Evolutionary conservation across 768 basidiomycete species (phyloP).

Genomic region (Agaricus blazei): DNA sequence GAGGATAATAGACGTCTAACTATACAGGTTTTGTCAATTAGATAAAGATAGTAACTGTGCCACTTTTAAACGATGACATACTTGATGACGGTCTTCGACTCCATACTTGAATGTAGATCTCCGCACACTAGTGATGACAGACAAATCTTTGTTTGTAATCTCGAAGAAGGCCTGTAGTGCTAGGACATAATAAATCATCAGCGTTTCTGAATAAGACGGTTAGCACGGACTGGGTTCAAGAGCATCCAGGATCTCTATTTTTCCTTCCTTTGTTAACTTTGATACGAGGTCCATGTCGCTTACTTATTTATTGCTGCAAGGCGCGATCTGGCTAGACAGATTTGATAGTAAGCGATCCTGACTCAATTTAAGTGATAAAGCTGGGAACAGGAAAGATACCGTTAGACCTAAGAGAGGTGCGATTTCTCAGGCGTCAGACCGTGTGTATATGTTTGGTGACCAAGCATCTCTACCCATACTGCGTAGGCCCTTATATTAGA

Average conservation of each 20-base stretch:
- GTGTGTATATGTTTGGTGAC: no score
- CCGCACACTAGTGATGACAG: not conserved
- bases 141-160: not conserved
- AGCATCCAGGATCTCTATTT: not conserved
- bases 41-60: no score
- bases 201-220: not conserved
- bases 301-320: no score
- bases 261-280: not conserved
- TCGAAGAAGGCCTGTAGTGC: not conserved
- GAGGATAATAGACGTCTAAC: slow-evolving; percentile 67
- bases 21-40: slow-evolving; percentile 15
- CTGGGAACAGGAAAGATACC: no score
- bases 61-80: slow-evolving; percentile 15
- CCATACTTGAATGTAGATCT: slow-evolving; percentile 55
- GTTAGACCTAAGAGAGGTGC: no score
- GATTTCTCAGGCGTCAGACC: no score
- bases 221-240: slow-evolving; percentile 3
- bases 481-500: no score
- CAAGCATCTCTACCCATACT: no score
- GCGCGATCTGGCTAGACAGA: no score
- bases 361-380: no score
- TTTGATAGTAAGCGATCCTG: no score
- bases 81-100: slow-evolving; percentile 44
- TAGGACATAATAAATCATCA: not conserved
- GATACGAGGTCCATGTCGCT: not conserved